Evolutionary conservation across 129 eudicot genomes (phyloP).

Genomic region (Escallonia rubra): DNA sequence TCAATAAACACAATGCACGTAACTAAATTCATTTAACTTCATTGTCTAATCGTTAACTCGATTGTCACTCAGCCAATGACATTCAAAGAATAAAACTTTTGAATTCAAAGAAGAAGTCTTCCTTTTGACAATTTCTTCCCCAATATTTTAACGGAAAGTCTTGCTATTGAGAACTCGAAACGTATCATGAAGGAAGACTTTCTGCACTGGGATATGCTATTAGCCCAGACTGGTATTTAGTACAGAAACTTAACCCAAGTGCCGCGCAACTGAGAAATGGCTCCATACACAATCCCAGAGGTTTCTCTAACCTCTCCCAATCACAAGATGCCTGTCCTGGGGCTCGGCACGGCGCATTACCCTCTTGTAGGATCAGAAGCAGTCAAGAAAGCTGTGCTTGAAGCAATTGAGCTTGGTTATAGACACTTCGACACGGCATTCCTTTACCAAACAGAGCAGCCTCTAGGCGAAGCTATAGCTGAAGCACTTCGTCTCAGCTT

Average conservation of each 20-base stretch:
- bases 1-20: no score
- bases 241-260: not conserved
- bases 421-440: slow-evolving; percentile 29
- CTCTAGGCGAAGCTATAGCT: slow-evolving; percentile 23
- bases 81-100: no score
- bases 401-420: slow-evolving; percentile 21
- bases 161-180: no score
- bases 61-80: no score
- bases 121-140: no score
- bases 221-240: no score
- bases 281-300: not conserved
- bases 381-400: slow-evolving; percentile 1
- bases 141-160: no score
- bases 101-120: no score
- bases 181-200: no score
- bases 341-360: slow-evolving; percentile 14
- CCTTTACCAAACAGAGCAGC: slow-evolving; percentile 14
- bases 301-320: slow-evolving; percentile 5
- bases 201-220: no score
- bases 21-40: no score
- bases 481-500: slow-evolving; percentile 13
- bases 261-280: not conserved
- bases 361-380: slow-evolving; percentile 8
- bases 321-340: slow-evolving; percentile 15
- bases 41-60: no score